phyloP scores from a whole-genome alignment of 495 filamentous ascomycete species.

The Chaetomidium leptoderma region DNA sequence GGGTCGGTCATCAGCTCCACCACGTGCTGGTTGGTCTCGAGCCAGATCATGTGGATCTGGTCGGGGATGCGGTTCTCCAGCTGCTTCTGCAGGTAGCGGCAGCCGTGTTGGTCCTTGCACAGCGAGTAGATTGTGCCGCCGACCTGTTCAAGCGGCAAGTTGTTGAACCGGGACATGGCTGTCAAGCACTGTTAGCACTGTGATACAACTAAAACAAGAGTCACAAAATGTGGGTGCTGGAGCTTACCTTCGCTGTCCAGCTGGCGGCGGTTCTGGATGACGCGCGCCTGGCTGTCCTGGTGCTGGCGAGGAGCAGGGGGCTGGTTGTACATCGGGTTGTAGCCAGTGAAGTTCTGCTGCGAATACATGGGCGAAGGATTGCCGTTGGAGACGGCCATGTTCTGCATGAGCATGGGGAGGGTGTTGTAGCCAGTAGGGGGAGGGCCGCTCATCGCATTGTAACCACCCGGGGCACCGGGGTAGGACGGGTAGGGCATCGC shows the following conservation, averaged over 20 bases:
- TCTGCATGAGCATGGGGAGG: conserved; percentile 60
- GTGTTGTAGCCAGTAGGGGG: conserved; percentile 35
- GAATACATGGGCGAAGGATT: conserved; percentile 41
- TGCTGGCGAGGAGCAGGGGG: conserved; percentile 28
- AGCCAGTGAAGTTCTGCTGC: conserved; percentile 47
- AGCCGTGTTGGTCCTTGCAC: conserved; percentile 97
- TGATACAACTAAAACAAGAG: not conserved
- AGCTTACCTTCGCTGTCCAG: conserved; percentile 59
- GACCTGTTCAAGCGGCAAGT: conserved; percentile 72
- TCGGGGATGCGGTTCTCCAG: conserved; percentile 84
- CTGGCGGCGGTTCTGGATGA: conserved; percentile 63
- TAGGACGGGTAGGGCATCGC: conserved; percentile 40
- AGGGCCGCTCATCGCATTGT: conserved; percentile 24
- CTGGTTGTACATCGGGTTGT: conserved; percentile 41
- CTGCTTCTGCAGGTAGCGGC: conserved; percentile 91
- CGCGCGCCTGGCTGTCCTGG: conserved; percentile 64
- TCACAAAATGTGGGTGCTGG: not conserved
- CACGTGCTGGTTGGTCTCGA: conserved; percentile 84
- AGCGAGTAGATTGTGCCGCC: conserved; percentile 75
- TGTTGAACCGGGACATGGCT: conserved; percentile 68
- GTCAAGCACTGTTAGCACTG: not conserved
- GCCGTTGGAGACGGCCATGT: conserved; percentile 47
- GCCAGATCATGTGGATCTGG: conserved; percentile 85
- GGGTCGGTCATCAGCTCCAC: conserved; percentile 98
- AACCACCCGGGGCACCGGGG: conserved; percentile 24